Evolutionary conservation across 805 yeast genomes (phyloP).

Genomic region (Candida nonsorbophila): DNA sequence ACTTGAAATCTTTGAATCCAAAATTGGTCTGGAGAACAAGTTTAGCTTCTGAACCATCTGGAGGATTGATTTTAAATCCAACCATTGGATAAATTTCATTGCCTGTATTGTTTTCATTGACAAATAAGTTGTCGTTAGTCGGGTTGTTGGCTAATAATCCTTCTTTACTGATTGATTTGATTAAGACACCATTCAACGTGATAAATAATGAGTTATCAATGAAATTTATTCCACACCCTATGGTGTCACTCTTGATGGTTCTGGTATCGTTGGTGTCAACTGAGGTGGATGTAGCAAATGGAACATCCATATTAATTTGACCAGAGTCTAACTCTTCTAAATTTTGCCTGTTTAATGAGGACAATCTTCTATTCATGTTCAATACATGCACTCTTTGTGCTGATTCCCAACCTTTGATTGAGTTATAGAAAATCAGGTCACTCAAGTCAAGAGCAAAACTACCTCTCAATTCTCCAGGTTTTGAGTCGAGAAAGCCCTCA

Average conservation of each 20-base stretch:
- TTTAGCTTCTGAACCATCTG: slow-evolving; percentile 8
- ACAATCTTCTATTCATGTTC: slow-evolving; percentile 31
- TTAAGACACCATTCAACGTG: slow-evolving; percentile 72
- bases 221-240: slow-evolving; percentile 84
- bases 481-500: slow-evolving; percentile 20
- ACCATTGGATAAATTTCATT: slow-evolving; percentile 26
- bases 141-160: slow-evolving; percentile 17
- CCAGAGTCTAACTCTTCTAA: slow-evolving; percentile 25
- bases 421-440: slow-evolving; percentile 33
- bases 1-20: slow-evolving; percentile 52
- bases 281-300: slow-evolving; percentile 19
- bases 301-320: slow-evolving; percentile 29
- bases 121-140: slow-evolving; percentile 16
- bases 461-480: slow-evolving; percentile 38
- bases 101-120: slow-evolving; percentile 19
- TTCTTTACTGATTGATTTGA: slow-evolving; percentile 18
- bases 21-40: slow-evolving; percentile 47
- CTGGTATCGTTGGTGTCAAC: slow-evolving; percentile 8
- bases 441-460: slow-evolving; percentile 38
- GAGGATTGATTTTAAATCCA: slow-evolving; percentile 29
- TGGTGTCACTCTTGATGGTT: slow-evolving; percentile 40
- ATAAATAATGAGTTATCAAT: slow-evolving; percentile 58
- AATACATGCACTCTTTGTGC: slow-evolving; percentile 23
- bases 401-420: slow-evolving; percentile 26
- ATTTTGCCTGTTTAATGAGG: slow-evolving; percentile 22